phyloP scores from a whole-genome alignment of 495 filamentous ascomycete genomes.

The Cercophora samala region DNA sequence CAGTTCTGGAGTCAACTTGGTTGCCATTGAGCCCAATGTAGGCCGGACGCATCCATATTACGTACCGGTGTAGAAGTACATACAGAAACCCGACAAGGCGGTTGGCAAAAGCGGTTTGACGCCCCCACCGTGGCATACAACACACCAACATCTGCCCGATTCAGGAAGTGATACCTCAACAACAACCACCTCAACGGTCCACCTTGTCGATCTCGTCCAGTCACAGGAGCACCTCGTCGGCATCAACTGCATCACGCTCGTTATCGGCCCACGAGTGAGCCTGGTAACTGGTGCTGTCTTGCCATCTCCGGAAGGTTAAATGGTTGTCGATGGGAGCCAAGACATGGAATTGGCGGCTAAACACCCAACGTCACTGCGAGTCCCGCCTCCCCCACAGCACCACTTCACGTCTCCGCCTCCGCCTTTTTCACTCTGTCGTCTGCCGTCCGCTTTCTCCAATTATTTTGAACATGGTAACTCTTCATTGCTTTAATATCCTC shows the following conservation, averaged over 20 bases:
- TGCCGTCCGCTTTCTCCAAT: slow-evolving; percentile 11
- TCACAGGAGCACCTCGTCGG: not conserved
- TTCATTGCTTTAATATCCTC: slow-evolving; percentile 10
- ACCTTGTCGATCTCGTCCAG: not conserved
- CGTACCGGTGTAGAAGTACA: not conserved
- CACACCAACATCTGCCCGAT: not conserved
- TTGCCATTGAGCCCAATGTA: not conserved
- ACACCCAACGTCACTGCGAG: slow-evolving; percentile 16
- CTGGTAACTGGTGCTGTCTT: slow-evolving; percentile 9
- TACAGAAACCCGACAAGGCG: slow-evolving; percentile 7
- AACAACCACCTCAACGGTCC: not conserved
- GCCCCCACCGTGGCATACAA: not conserved
- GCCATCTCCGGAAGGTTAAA: slow-evolving; percentile 8
- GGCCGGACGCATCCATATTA: not conserved
- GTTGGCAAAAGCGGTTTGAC: not conserved
- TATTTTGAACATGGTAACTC: slow-evolving; percentile 7
- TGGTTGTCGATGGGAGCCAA: slow-evolving; percentile 8
- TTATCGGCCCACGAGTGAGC: slow-evolving; percentile 11
- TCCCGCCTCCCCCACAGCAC: not conserved
- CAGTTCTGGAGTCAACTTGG: not conserved
- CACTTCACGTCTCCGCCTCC: slow-evolving; percentile 11
- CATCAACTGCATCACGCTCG: not conserved
- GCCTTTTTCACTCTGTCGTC: slow-evolving; percentile 5
- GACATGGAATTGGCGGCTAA: slow-evolving; percentile 22
- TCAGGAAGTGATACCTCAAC: not conserved